Evolutionary conservation across 257 asterid species (phyloP), one percentile per base, ranked within the genome.

Genomic region (Paulownia fortunei): DNA sequence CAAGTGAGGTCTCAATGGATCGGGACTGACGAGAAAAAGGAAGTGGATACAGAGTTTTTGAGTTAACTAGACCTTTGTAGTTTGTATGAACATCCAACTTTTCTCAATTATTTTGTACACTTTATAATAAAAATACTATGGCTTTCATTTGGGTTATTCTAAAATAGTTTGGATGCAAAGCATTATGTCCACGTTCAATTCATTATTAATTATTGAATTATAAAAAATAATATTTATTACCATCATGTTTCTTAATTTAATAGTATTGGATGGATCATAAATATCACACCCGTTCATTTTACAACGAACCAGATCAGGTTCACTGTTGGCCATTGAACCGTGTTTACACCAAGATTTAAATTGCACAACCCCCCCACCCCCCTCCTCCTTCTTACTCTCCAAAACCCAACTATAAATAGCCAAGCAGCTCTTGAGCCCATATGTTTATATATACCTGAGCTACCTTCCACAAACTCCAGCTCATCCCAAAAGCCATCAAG

Each of bases 371-470:
- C 21, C 52, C 54, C n/a, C 52, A 5, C 73, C 26, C 27, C 2
- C 39, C 65, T 37, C 21, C 23, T 8, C 63, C 8, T 8, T n/a
- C 42, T 30, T 0, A 63, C 21, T 18, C 51, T 1, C 44, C 23
- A 30, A 61, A n/a, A 58, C 36, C 52, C 27, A 62, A 24, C 82
- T 74, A 82, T 74, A 81, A 84, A 84, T 78, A 81, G 83, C 77
- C 66, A 80, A 64, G 73, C 87, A 73, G 16, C 79, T 46, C 76
- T 61, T 52, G 41, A 54, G 51, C 72, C 80, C 82, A 39, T 82
- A 59, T 58, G 30, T 23, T 36, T 52, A 59, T 66, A 65, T 36
- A 58, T 58, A 83, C 78, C 69, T 71, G 68, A 42, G 49, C 78
- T 37, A 69, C 52, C 82, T 72, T 47, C 70, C 52, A 24, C 76